Base-by-base conservation (phyloP, 1,284 basidiomycete species). In the Uromyces viciae-fabae region DNA sequence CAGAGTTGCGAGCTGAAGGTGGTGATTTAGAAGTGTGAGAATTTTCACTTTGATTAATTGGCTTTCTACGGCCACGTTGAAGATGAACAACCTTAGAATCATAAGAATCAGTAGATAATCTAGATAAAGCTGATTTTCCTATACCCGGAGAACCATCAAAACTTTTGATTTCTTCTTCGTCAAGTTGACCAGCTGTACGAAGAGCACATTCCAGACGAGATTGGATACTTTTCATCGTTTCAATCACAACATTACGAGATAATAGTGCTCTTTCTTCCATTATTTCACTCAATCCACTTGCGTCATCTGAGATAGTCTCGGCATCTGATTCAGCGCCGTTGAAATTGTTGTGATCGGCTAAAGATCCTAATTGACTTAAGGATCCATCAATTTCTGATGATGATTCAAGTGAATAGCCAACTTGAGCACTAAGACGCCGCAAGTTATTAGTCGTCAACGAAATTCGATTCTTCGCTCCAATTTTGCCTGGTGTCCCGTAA, bases 211-310 rank as follows among this genome's bases (percentile, higher is more conserved):
- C 71, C 11, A 83, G 82, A 0, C 83, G 64, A n/a, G 56, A 62
- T 31, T 83, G 83, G 38, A 83, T 82, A 28, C 77, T 78, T 19
- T 68, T 52, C 49, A 83, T 74, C 15, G 83, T 80, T 60, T 83
- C 83, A 17, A 82, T 72, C 1, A 81, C 82, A 1, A 81, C 83
- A 7, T 58, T 46, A 14, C 75, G 72, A n/a, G 82, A 75, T 22
- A 75, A 58, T 11, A 78, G 66, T 31, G 79, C 54, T 19, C 64
- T 46, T 4, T 49, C 56, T n/a, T 73, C 72, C 17, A 9, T 42
- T 19, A 49, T 74, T 25, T 80, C 72, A 52, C 66, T 62, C 52
- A 62, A 9, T 64, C 28, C 54, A n/a, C 73, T 42, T 49, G 52
- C 49, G 1, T 69, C 43, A 22, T 81, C 64, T 5, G 81, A 80